These are phyloP conservation scores for Acacia confusa DNA, from an alignment of 306 rosid species.

Conservation along the genomic window DNA sequence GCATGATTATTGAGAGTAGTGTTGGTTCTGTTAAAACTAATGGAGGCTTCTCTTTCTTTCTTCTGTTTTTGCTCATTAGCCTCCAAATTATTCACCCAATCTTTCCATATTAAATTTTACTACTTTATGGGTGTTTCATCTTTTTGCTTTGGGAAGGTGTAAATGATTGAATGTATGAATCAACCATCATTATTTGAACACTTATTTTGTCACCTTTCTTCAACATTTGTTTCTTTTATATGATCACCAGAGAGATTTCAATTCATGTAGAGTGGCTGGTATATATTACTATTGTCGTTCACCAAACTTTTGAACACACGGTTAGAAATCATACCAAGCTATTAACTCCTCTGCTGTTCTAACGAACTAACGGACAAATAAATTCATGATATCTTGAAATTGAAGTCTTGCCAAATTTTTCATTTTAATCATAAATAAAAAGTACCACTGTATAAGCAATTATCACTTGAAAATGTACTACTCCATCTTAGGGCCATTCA, in stretches of 20 bases:
- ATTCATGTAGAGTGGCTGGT: neutral
- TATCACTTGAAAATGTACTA: constrained; percentile 13
- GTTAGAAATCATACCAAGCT: neutral
- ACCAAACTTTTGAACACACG: neutral
- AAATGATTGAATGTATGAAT: constrained; percentile 32
- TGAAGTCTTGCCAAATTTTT: neutral
- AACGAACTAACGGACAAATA: neutral
- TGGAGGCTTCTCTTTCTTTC: neutral
- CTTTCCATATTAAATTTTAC: constrained; percentile 7
- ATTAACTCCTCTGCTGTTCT: neutral
- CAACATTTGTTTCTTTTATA: neutral
- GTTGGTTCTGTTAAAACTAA: constrained; percentile 6
- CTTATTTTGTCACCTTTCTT: neutral
- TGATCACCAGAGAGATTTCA: neutral
- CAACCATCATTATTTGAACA: constrained; percentile 20
- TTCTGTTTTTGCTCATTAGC: neutral
- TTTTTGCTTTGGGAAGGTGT: constrained; percentile 24
- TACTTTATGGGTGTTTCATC: constrained; percentile 7
- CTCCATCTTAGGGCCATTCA: too few species aligned
- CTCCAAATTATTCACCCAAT: constrained; percentile 14
- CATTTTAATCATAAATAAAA: neutral
- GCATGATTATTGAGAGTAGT: constrained; percentile 43
- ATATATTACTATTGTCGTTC: neutral
- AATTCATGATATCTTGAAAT: neutral
- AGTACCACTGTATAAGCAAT: neutral